Evolutionary conservation across 768 basidiomycete genomes (phyloP), one percentile per base, ranked within the genome.

Genomic region (Lenzites betulinus): DNA sequence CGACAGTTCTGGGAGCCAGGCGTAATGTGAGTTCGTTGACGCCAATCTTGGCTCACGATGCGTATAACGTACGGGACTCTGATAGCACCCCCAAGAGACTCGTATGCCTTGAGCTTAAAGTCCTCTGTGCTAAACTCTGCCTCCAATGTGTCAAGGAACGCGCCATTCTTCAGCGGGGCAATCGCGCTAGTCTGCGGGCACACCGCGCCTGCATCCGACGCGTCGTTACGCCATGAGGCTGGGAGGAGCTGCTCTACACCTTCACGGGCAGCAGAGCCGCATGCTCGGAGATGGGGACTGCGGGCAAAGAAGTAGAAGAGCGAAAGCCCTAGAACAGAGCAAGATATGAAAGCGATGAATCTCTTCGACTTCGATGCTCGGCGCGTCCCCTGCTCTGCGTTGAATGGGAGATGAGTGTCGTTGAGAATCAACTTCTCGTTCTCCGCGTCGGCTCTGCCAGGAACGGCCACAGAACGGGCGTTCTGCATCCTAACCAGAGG

Each of bases 1-100:
- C 69, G 23, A 69, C 64, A 11, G 74, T 74, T 0, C 71, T 72
- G 35, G 20, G 20, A 33, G 42, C 22, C 42, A 18, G 20, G 16
- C 43, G 23, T 25, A 25, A 2, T 25, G 11, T 22, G 2, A 25
- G 12, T 13, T 46, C 44, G 15, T 12, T 15, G 12, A 46, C 7
- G 22, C 44, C n/a, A n/a, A 8, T 46, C 22, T 2, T n/a, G 23
- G 18, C 1, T 1, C 12, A 13, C 1, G 20, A 49, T n/a, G 12
- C 2, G 16, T 23, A 11, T 6, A 4, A 59, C 66, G 16, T 33
- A 67, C 66, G 63, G 66, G 12, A 67, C 38, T 8, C 61, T 54
- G 30, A 67, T 41, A 0, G 63, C 63, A 3, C 66, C 66, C 8
- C 63, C 54, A 1, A 67, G 61, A 1, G 57, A 53, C 44, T 64